Evolutionary conservation across 2,329 filamentous ascomycete species (phyloP).

Genomic region (Fusarium longipes): DNA sequence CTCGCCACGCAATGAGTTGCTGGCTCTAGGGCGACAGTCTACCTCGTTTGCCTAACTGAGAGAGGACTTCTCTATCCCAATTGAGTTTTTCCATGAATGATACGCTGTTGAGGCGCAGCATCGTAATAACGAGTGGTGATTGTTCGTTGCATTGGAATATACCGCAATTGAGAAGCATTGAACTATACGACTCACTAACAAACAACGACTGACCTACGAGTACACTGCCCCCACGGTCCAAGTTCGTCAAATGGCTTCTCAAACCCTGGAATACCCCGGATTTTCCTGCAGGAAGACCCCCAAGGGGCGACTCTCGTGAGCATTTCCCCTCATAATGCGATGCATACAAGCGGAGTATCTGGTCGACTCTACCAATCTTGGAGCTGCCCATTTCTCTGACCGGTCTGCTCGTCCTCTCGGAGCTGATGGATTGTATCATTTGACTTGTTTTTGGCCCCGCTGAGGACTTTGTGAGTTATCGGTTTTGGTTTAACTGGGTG

Average conservation of each 20-base stretch:
- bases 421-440: conserved; percentile 25
- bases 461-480: conserved; percentile 11
- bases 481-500: conserved; percentile 2
- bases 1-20: background rate
- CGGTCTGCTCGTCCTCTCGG: conserved; percentile 23
- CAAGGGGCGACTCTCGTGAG: conserved; percentile 32
- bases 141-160: background rate
- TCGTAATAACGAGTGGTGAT: conserved; percentile 6
- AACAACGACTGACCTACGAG: conserved; percentile 15
- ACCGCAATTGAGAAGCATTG: conserved; percentile 13
- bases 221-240: conserved; percentile 35
- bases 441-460: conserved; percentile 28
- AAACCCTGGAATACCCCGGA: conserved; percentile 39
- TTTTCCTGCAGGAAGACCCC: conserved; percentile 33
- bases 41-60: background rate
- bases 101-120: conserved; percentile 29
- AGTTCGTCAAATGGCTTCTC: conserved; percentile 15
- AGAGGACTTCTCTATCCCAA: background rate
- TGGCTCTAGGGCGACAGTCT: background rate
- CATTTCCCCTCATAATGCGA: conserved; percentile 24
- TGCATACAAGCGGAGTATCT: conserved; percentile 34
- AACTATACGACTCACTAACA: background rate
- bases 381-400: conserved; percentile 26
- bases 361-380: conserved; percentile 36
- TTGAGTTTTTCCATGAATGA: conserved; percentile 11